Evolutionary conservation across 495 filamentous ascomycete species (phyloP), one percentile per base, ranked within the genome.

Genomic region (Aspergillus biplanus): DNA sequence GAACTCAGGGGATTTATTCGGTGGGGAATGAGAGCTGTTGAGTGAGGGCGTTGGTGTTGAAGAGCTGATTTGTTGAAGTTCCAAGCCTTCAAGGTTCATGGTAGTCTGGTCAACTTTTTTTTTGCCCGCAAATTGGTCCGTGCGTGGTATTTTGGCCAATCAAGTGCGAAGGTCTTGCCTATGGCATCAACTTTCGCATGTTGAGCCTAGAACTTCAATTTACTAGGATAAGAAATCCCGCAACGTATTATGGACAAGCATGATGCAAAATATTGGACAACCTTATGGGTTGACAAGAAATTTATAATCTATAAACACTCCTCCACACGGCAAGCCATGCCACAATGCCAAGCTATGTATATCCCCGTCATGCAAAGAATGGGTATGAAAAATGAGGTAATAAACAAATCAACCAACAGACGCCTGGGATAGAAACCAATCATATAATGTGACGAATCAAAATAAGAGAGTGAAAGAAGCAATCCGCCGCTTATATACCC

Each of bases 401-500:
- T 15, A 60, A 57, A 42, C 15, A 32, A 47, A 50, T 34, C 16
- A 62, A 42, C 62, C 39, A 61, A 46, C 32, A 49, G 55, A 62
- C 59, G 56, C 47, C 47, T 7, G 47, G 47, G 16, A 21, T 16
- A 46, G 34, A 61, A 49, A 50, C 48, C 13, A 50, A 50, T 33
- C 46, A 35, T 16, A 33, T 13, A 47, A 21, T 21, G 33, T 3
- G 48, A 32, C 16, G 21, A 62, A 32, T 34, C 34, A 35, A 54
- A 56, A 1, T 44, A 48, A 16, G 31, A 59, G 34, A 50, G 33
- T 34, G 2, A 31, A 54, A 33, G 27, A 33, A 33, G 27, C 11
- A 8, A 13, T 37, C 56, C 35, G 13, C 27, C n/a, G 39, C 6
- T 37, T 61, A 67, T 72, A 95, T 93, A 44, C 89, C 88, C 62